Conservation (phyloP, 108 stramenopile genomes). For the Seminavis robusta region DNA sequence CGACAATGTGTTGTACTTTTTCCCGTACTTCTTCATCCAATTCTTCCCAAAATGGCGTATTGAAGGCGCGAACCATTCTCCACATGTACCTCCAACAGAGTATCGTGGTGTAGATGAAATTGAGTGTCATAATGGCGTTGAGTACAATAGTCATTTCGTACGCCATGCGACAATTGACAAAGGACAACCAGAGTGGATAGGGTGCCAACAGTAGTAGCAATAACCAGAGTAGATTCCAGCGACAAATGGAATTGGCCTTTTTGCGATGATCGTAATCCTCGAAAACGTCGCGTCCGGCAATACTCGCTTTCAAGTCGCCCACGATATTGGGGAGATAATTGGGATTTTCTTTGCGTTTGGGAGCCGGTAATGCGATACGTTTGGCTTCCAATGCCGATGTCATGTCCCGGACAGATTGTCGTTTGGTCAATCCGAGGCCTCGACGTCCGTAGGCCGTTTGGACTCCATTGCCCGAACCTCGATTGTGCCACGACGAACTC, state of each 20-base stretch:
- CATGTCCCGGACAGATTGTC: too few relatives aligned
- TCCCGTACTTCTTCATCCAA: not conserved
- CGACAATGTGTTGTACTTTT: conserved; percentile 1
- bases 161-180: not conserved
- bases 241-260: not conserved
- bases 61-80: conserved; percentile 14
- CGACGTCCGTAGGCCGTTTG: too few relatives aligned
- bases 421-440: too few relatives aligned
- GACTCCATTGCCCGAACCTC: too few relatives aligned
- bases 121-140: not conserved
- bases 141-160: conserved; percentile 3
- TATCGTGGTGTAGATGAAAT: conserved; percentile 12
- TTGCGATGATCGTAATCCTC: not conserved
- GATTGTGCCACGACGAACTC: too few relatives aligned
- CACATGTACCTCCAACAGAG: conserved; percentile 18
- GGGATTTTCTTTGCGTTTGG: too few relatives aligned
- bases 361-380: too few relatives aligned
- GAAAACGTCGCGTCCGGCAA: not conserved
- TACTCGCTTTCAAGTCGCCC: too few relatives aligned
- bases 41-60: conserved; percentile 5
- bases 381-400: too few relatives aligned
- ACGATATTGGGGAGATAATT: too few relatives aligned
- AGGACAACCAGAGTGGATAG: conserved; percentile 8
- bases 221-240: conserved; percentile 13
- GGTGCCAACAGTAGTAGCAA: not conserved